phyloP scores from a whole-genome alignment of 2,329 filamentous ascomycete species.

The Aspergillus sclerotialis region DNA sequence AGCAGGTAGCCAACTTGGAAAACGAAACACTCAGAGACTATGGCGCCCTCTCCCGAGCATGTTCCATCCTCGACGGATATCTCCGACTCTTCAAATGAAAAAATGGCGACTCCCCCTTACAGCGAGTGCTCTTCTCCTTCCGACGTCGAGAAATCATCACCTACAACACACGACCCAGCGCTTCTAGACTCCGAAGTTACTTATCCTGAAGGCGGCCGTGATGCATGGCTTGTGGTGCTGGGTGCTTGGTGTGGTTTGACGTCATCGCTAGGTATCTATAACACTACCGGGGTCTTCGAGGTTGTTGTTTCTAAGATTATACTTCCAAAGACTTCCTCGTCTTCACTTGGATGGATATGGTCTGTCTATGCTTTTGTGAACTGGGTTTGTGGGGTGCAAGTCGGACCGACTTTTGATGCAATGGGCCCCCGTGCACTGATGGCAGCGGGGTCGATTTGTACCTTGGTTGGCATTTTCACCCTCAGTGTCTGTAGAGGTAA shows the following conservation, averaged over 20 bases:
- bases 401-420: slow-evolving; percentile 23
- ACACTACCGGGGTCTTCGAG: slow-evolving; percentile 20
- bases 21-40: no score
- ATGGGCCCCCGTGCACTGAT: slow-evolving; percentile 17
- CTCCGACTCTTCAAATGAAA: no score
- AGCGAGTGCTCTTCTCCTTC: no score
- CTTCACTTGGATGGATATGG: slow-evolving; percentile 21
- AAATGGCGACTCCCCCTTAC: no score
- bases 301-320: slow-evolving; percentile 9
- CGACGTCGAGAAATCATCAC: not conserved
- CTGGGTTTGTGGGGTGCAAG: slow-evolving; percentile 17
- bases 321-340: slow-evolving; percentile 7
- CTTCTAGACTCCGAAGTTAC: not conserved
- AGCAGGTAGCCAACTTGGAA: no score
- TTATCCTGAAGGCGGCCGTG: slow-evolving; percentile 15
- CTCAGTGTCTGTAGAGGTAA: slow-evolving; percentile 15
- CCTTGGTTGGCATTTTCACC: slow-evolving; percentile 11
- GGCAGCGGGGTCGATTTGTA: slow-evolving; percentile 10
- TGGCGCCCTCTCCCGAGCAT: no score
- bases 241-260: slow-evolving; percentile 28
- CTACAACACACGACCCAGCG: not conserved
- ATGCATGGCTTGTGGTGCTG: slow-evolving; percentile 35
- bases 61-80: no score
- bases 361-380: slow-evolving; percentile 19
- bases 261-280: slow-evolving; percentile 30